Percentiles rank a stretch among this genome's conserved stretches.
Conservation (phyloP, 73 alveolate species). For the Breviolum minutum region DNA sequence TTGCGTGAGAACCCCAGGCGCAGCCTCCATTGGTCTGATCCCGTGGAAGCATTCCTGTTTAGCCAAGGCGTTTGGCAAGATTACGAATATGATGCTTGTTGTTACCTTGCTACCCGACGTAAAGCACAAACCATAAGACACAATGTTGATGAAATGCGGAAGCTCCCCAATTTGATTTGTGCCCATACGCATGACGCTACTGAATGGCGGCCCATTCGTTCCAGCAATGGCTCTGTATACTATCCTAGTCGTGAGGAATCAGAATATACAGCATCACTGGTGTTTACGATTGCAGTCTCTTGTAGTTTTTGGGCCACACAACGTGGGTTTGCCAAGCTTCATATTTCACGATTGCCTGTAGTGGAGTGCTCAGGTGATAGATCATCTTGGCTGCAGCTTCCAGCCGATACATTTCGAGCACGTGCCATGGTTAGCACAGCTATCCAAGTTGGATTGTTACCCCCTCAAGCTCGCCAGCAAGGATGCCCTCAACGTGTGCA, state of each 20-base stretch:
- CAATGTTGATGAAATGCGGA: background rate
- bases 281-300: background rate
- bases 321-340: no score
- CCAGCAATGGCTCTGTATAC: background rate
- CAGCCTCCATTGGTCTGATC: background rate
- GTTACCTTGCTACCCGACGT: background rate
- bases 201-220: constrained; percentile 8
- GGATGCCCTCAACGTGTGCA: no score
- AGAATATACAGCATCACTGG: no score
- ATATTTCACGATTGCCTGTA: background rate
- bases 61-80: background rate
- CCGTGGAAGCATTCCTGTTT: background rate
- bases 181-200: no score
- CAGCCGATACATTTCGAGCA: no score
- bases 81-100: background rate
- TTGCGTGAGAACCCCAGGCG: constrained; percentile 20
- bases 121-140: background rate
- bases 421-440: no score
- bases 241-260: no score
- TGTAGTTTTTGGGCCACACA: no score
- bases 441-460: no score
- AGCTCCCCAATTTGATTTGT: background rate
- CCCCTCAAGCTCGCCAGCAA: no score
- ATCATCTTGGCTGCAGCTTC: no score
- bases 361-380: background rate